A percentile compares a stretch with the other conserved stretches of the same genome.
Evolutionary conservation across 768 basidiomycete genomes (phyloP).

Genomic region (Phanerochaete carnosa): DNA sequence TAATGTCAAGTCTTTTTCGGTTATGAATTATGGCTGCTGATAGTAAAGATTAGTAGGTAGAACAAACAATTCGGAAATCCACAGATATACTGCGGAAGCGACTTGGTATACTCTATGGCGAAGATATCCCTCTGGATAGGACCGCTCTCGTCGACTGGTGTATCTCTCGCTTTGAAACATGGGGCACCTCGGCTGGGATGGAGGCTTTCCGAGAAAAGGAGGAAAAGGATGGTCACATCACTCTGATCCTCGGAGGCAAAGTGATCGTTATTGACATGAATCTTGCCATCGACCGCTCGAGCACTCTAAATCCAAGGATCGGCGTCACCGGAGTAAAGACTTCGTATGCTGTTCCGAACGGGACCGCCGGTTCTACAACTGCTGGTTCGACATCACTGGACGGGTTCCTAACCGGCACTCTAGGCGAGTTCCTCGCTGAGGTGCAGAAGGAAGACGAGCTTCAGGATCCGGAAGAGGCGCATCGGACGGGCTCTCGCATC

Average conservation of each 20-base stretch:
- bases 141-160: constrained; percentile 51
- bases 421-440: constrained; percentile 57
- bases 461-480: constrained; percentile 54
- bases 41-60: constrained; percentile 37
- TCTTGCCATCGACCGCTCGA: constrained; percentile 43
- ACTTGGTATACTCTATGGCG: constrained; percentile 50
- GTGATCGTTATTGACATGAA: constrained; percentile 80
- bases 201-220: constrained; percentile 62
- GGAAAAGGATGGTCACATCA: constrained; percentile 45
- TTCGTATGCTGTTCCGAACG: constrained; percentile 60
- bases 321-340: constrained; percentile 62
- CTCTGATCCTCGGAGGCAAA: constrained; percentile 70
- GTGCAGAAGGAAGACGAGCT: constrained; percentile 50
- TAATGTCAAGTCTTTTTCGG: constrained; percentile 36
- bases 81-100: constrained; percentile 45
- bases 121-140: constrained; percentile 56
- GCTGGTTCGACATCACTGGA: constrained; percentile 58
- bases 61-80: constrained; percentile 49
- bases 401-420: constrained; percentile 52
- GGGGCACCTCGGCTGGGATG: constrained; percentile 67
- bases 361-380: constrained; percentile 30
- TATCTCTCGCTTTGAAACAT: constrained; percentile 53
- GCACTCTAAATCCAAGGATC: constrained; percentile 35
- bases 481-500: constrained; percentile 43
- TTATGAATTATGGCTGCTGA: constrained; percentile 10